Evolutionary conservation across 208 protist species (phyloP), one percentile per base, ranked within the genome.

Genomic region (Phytomonas serpens): DNA sequence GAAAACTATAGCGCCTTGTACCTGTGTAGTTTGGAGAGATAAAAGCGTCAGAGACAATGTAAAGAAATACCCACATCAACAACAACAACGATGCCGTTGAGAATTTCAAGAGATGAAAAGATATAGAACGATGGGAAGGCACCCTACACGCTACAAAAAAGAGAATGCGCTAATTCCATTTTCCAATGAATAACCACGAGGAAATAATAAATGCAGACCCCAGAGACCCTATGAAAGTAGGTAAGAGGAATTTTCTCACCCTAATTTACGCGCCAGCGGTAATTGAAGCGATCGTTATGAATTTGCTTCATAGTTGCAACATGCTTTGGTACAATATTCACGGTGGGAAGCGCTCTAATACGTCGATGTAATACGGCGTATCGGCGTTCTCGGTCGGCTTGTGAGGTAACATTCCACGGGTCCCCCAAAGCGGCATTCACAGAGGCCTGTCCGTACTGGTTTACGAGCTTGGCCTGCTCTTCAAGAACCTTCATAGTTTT

Each of bases 251-350:
- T 9, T 57, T 9, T 27, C 27, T 27, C 40, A 51, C 10, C 13
- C 74, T 82, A 96, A 70, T 96, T 94, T 61, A 93, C 86, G 19
- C 91, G 84, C 91, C 91, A 96, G 69, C 88, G 88, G 71, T 86
- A 89, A 71, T 96, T 90, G 75, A 96, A 96, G 73, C 91, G 91
- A 76, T 96, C 91, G 73, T 96, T 96, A 81, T 96, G 91, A 70
- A 94, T 94, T 75, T 96, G 91, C 80, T 94, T 96, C 88, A 93
- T 93, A 19, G 91, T 96, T 16, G 88, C 88, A 42, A 96, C 85
- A 76, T 96, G 91, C 70, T 94, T 93, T 42, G 88, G 88, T 73
- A 94, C 87, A 34, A 84, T 74, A 61, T 88, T 85, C 34, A 96
- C 81, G 13, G 68, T 79, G 42, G 88, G 88, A 34, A 93, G 80